Evolutionary conservation across 495 filamentous ascomycete species (phyloP).

Genomic region (Margaritispora aquatica): DNA sequence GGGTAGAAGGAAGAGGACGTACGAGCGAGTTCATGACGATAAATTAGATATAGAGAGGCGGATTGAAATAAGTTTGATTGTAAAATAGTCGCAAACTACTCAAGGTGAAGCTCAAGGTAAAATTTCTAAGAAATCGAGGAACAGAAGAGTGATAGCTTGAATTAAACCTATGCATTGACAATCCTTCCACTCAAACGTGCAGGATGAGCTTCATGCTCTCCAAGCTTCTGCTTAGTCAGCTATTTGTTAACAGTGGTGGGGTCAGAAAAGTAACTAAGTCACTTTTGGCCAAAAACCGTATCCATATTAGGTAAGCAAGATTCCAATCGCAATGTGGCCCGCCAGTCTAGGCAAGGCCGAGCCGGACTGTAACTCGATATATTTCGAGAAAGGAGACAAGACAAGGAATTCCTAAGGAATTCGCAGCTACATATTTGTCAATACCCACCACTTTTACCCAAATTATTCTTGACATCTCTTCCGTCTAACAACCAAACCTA

Average conservation of each 20-base stretch:
- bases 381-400: not conserved
- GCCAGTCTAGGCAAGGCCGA: not conserved
- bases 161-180: too few relatives aligned
- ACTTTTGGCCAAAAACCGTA: not conserved
- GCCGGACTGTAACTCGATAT: not conserved
- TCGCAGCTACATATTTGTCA: too few relatives aligned
- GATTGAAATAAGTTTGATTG: too few relatives aligned
- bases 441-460: slow-evolving; percentile 22
- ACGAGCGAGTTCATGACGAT: slow-evolving; percentile 15
- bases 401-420: too few relatives aligned
- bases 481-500: not conserved
- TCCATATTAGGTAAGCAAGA: not conserved
- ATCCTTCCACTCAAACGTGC: too few relatives aligned
- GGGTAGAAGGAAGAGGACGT: not conserved
- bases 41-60: not conserved
- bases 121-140: not conserved
- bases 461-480: slow-evolving; percentile 26
- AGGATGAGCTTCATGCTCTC: not conserved
- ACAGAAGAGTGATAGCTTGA: not conserved
- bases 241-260: slow-evolving; percentile 15
- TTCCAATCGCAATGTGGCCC: slow-evolving; percentile 22
- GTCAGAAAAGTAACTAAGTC: slow-evolving; percentile 13
- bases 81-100: too few relatives aligned
- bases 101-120: not conserved
- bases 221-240: slow-evolving; percentile 3